phyloP scores from a whole-genome alignment of 805 yeast species.

The Starmerella lactis-condensi region DNA sequence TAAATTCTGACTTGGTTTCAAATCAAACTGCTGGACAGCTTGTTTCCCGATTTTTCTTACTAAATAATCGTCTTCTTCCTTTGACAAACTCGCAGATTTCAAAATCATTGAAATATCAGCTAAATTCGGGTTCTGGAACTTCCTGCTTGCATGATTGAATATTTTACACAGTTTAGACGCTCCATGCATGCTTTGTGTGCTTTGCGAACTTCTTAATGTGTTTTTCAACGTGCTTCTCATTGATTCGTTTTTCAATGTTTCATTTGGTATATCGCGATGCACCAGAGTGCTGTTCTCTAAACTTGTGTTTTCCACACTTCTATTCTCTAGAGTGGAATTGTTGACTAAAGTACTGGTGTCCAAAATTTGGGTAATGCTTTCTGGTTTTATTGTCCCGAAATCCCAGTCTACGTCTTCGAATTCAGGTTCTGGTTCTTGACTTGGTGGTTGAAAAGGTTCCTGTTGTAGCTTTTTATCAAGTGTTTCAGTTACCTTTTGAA shows the following conservation, averaged over 20 bases:
- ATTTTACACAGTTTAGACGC: constrained; percentile 13
- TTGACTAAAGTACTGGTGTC: no score
- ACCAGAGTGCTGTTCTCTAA: no score
- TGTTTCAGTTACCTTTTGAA: no score
- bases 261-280: not conserved
- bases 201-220: constrained; percentile 1
- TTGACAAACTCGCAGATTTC: constrained; percentile 16
- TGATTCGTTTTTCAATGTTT: not conserved
- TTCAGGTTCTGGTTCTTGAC: constrained; percentile 4
- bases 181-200: constrained; percentile 1
- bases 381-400: constrained; percentile 22
- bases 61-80: constrained; percentile 15
- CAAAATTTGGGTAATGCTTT: no score
- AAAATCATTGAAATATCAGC: constrained; percentile 16
- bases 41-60: constrained; percentile 13
- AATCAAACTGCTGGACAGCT: constrained; percentile 8
- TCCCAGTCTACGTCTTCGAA: constrained; percentile 24
- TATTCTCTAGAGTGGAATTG: no score
- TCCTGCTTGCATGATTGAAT: constrained; percentile 16
- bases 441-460: no score
- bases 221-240: not conserved
- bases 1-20: constrained; percentile 4
- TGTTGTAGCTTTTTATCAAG: no score
- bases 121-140: constrained; percentile 16
- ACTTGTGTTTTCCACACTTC: no score